Conservation (phyloP, 495 filamentous ascomycete genomes). For the Penicillium ochrochloron region DNA sequence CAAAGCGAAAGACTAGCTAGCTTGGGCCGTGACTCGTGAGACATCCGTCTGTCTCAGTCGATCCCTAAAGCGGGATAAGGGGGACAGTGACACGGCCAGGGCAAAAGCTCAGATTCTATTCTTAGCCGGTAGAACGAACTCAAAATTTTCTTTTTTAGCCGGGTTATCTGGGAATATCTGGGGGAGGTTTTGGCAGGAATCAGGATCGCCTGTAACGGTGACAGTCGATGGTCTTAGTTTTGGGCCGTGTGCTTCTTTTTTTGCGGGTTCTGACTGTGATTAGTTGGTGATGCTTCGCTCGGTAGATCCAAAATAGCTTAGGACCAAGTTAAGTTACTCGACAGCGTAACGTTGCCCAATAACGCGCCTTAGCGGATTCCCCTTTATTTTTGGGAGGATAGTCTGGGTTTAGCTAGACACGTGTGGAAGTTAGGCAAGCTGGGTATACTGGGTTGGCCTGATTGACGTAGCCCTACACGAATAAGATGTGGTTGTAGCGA, state of each 20-base stretch:
- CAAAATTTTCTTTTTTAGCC: neutral
- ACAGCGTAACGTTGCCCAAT: neutral
- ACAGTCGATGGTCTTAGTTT: conserved; percentile 7
- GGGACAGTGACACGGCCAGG: neutral
- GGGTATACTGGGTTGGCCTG: neutral
- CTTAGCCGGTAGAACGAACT: conserved; percentile 9
- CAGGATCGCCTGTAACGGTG: conserved; percentile 21
- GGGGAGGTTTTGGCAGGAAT: too few species aligned
- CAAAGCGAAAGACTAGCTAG: neutral
- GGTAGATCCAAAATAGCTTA: conserved; percentile 2
- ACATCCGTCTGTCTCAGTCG: conserved; percentile 15
- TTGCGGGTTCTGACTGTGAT: neutral
- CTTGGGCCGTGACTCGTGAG: conserved; percentile 1
- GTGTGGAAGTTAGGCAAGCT: neutral
- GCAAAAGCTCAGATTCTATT: conserved; percentile 6
- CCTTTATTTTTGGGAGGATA: neutral
- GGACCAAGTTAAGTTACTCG: neutral
- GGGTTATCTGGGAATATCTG: conserved; percentile 5
- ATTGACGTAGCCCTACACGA: conserved; percentile 2
- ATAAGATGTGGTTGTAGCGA: neutral
- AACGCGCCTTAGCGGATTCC: neutral
- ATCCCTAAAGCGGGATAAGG: neutral
- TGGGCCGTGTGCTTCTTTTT: neutral
- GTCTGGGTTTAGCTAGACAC: neutral
- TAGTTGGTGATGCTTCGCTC: neutral